Conservation (phyloP, 345 rosid genomes). For the Corchorus olitorius region DNA sequence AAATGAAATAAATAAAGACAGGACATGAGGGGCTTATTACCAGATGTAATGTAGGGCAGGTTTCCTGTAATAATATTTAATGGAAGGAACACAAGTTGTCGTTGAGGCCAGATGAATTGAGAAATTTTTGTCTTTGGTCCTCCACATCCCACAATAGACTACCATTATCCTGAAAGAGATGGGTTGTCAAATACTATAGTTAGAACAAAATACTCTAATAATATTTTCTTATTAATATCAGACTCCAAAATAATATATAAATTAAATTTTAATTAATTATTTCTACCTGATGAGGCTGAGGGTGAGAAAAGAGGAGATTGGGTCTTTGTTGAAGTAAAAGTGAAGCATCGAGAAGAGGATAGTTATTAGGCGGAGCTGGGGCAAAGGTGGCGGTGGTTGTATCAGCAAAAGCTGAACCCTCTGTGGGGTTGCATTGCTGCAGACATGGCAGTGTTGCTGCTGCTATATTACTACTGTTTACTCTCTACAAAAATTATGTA, state of each 20-base stretch:
- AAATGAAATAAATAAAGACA: constrained; percentile 19
- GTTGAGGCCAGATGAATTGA: constrained; percentile 47
- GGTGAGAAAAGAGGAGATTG: neutral
- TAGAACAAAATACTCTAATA: neutral
- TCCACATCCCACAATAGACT: constrained; percentile 53
- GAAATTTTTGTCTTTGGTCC: constrained; percentile 50
- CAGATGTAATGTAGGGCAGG: constrained; percentile 49
- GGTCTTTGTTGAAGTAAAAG: constrained; percentile 35
- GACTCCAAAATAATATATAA: no score
- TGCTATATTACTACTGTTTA: constrained; percentile 22
- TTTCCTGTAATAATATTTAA: constrained; percentile 30
- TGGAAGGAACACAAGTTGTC: constrained; percentile 59
- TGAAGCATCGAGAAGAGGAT: constrained; percentile 32
- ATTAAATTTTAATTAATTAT: no score
- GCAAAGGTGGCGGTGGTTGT: constrained; percentile 34
- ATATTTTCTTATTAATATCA: neutral
- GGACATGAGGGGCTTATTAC: constrained; percentile 37
- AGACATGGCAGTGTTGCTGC: constrained; percentile 29
- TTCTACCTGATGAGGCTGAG: constrained; percentile 9
- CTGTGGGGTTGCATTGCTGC: constrained; percentile 42
- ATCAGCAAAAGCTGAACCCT: constrained; percentile 40
- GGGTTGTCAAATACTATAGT: neutral
- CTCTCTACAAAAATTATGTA: constrained; percentile 32
- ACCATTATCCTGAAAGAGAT: constrained; percentile 17
- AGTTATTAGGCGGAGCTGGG: constrained; percentile 27